phyloP scores from a whole-genome alignment of 768 basidiomycete genomes.

The Termitomyces sp. region DNA sequence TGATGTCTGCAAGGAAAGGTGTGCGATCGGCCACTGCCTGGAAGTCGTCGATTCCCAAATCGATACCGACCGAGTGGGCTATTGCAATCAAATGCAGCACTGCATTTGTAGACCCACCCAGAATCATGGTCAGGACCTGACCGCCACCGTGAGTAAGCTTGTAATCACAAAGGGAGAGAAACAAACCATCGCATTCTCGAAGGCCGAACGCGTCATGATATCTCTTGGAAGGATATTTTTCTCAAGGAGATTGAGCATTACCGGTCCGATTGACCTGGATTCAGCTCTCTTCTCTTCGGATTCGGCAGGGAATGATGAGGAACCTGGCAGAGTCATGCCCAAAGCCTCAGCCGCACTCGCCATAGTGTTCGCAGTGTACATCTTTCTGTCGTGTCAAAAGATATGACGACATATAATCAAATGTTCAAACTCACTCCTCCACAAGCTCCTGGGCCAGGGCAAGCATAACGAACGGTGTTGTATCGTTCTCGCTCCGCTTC shows the following conservation, averaged over 20 bases:
- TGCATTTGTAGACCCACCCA: constrained; percentile 97
- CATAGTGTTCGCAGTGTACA: constrained; percentile 99
- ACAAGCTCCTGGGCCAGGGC: constrained; percentile 97
- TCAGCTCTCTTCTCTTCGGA: constrained; percentile 86
- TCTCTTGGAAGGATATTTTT: constrained; percentile 91
- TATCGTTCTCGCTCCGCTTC: constrained; percentile 82
- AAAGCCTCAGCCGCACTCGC: constrained; percentile 92
- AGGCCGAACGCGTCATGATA: constrained; percentile 96
- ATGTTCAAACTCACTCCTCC: constrained; percentile 71
- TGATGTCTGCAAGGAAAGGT: constrained; percentile 95
- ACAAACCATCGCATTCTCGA: constrained; percentile 94
- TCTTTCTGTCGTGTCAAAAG: constrained; percentile 40
- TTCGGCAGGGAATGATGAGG: constrained; percentile 95
- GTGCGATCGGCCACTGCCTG: constrained; percentile 88
- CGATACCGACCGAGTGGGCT: constrained; percentile 92
- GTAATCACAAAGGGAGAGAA: constrained; percentile 4
- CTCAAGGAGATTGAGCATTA: constrained; percentile 85
- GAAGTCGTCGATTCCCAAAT: constrained; percentile 88
- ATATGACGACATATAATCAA: background rate
- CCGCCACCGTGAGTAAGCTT: background rate
- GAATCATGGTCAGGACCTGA: constrained; percentile 92
- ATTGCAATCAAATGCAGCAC: constrained; percentile 96
- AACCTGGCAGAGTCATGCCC: constrained; percentile 95
- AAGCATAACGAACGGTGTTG: constrained; percentile 87
- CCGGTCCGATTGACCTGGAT: constrained; percentile 73